phyloP scores from a whole-genome alignment of 208 protist species.

The Wallacemonas sp. region DNA sequence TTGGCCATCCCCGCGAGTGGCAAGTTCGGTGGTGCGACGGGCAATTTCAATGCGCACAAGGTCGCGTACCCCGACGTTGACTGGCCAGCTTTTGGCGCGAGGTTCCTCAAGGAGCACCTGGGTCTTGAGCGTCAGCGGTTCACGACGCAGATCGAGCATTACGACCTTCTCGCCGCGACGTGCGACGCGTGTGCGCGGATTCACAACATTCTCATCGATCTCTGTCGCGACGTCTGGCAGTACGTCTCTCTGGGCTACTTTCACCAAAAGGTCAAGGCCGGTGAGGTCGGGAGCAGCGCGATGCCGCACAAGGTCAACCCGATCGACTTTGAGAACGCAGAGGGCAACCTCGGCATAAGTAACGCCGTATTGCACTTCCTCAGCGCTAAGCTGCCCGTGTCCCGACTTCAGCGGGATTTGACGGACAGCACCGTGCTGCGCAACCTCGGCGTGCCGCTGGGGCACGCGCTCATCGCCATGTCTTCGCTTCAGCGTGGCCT shows the following conservation, averaged over 20 bases:
- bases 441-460: slow-evolving; percentile 93
- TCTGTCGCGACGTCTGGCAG: slow-evolving; percentile 92
- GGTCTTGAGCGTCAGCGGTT: slow-evolving; percentile 77
- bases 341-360: slow-evolving; percentile 94
- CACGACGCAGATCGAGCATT: slow-evolving; percentile 96
- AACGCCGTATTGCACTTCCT: slow-evolving; percentile 95
- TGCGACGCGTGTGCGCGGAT: slow-evolving; percentile 90
- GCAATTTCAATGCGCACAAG: slow-evolving; percentile 93
- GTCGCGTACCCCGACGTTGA: slow-evolving; percentile 86
- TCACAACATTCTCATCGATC: slow-evolving; percentile 93
- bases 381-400: slow-evolving; percentile 92
- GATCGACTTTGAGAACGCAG: slow-evolving; percentile 98
- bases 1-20: slow-evolving; percentile 53
- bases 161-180: slow-evolving; percentile 92
- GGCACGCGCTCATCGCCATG: slow-evolving; percentile 89
- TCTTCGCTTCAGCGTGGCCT: slow-evolving; percentile 84
- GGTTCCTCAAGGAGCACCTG: slow-evolving; percentile 83
- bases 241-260: slow-evolving; percentile 96
- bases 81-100: slow-evolving; percentile 81
- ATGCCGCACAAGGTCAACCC: slow-evolving; percentile 98
- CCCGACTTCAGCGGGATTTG: slow-evolving; percentile 94
- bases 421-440: slow-evolving; percentile 95
- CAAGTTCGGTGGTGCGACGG: slow-evolving; percentile 95
- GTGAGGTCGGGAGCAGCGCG: slow-evolving; percentile 94
- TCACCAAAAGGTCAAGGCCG: slow-evolving; percentile 86